These are phyloP conservation scores for Scedosporium boydii DNA, from an alignment of 2,329 filamentous ascomycete species.

Conservation along the genomic window DNA sequence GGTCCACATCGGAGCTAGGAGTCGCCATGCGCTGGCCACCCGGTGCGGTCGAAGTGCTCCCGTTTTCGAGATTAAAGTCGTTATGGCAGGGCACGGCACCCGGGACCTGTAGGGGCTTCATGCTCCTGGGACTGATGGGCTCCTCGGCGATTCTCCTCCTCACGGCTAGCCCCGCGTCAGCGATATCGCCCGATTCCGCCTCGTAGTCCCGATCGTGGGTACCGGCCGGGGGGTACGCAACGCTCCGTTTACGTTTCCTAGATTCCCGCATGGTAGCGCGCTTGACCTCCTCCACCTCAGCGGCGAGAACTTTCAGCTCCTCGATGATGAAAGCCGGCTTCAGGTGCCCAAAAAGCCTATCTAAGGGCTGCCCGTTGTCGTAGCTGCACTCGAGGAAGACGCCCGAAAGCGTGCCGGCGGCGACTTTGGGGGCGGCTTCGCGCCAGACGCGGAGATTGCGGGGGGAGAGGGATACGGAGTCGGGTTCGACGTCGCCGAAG, in stretches of 20 bases:
- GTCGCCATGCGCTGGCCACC: not conserved
- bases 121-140: conserved; percentile 43
- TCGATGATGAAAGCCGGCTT: conserved; percentile 73
- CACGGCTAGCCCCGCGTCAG: conserved; percentile 12
- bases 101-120: conserved; percentile 15
- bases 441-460: conserved; percentile 79
- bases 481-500: conserved; percentile 92
- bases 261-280: conserved; percentile 25
- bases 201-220: conserved; percentile 8
- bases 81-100: not conserved
- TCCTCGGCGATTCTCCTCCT: conserved; percentile 24
- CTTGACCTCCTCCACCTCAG: conserved; percentile 52
- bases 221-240: not conserved
- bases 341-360: conserved; percentile 78
- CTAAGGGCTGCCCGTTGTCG: conserved; percentile 67
- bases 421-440: conserved; percentile 80
- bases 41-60: not conserved
- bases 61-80: not conserved
- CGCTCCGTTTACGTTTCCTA: conserved; percentile 57
- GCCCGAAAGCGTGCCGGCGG: conserved; percentile 58
- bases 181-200: conserved; percentile 12
- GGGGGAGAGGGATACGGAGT: conserved; percentile 71
- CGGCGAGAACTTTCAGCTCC: conserved; percentile 65
- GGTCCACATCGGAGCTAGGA: not conserved
- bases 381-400: conserved; percentile 97